A percentile compares a stretch with the other conserved stretches of the same genome.
These are phyloP conservation scores for Hordeum marinum DNA, from an alignment of 176 grass and related monocot genomes.

Conservation along the genomic window DNA sequence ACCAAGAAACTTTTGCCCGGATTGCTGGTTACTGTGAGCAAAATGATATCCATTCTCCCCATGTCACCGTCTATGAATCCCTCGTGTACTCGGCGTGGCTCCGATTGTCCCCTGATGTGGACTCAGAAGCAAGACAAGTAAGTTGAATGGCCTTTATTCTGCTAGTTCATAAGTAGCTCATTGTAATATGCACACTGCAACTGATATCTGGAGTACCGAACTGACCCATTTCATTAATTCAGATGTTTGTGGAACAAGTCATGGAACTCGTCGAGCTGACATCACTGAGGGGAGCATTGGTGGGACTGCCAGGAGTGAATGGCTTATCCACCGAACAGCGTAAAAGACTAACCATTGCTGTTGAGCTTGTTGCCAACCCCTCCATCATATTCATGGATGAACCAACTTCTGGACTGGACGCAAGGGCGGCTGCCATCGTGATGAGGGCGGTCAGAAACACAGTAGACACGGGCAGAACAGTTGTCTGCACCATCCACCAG, in stretches of 20 bases:
- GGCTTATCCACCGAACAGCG: slow-evolving; percentile 87
- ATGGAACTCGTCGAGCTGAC: slow-evolving; percentile 85
- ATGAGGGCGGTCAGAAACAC: slow-evolving; percentile 94
- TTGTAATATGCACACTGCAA: neutral
- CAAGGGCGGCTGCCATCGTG: slow-evolving; percentile 88
- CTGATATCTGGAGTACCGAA: neutral
- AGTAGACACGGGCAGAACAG: slow-evolving; percentile 82
- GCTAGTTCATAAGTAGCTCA: neutral
- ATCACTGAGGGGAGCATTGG: slow-evolving; percentile 67
- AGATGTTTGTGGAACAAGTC: slow-evolving; percentile 93
- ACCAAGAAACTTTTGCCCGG: slow-evolving; percentile 90
- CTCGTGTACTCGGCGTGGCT: slow-evolving; percentile 96
- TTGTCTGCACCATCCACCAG: slow-evolving; percentile 94
- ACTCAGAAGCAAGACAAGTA: slow-evolving; percentile 76
- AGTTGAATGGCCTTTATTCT: neutral
- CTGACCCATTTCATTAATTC: slow-evolving; percentile 18
- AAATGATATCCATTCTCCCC: slow-evolving; percentile 93
- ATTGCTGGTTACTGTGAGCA: slow-evolving; percentile 95
- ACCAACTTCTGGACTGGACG: slow-evolving; percentile 84
- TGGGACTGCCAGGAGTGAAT: slow-evolving; percentile 88
- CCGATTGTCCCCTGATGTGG: slow-evolving; percentile 66
- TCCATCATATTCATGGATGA: slow-evolving; percentile 99
- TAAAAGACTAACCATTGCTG: slow-evolving; percentile 90
- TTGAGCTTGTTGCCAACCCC: slow-evolving; percentile 88
- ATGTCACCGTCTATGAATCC: slow-evolving; percentile 93